Evolutionary conservation across 768 basidiomycete genomes (phyloP).

Genomic region (Hygrophoropsis aurantiaca): DNA sequence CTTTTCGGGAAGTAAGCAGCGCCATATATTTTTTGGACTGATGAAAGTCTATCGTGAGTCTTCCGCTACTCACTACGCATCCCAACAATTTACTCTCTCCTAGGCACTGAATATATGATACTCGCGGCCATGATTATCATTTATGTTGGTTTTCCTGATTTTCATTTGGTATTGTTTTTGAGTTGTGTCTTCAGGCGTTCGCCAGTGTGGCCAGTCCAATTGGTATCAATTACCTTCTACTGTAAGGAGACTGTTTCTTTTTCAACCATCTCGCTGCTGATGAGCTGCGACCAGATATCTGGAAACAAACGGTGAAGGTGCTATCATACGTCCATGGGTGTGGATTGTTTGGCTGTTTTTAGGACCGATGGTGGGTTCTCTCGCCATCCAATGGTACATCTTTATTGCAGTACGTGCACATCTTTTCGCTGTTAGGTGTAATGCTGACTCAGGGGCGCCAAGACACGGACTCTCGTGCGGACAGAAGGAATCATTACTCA

Average conservation of each 20-base stretch:
- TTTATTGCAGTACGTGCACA: slow-evolving; percentile 29
- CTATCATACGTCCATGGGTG: slow-evolving; percentile 62
- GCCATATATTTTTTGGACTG: slow-evolving; percentile 15
- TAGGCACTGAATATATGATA: slow-evolving; percentile 8
- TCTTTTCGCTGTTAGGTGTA: not conserved
- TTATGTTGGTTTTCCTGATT: not conserved
- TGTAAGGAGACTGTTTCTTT: slow-evolving; percentile 12
- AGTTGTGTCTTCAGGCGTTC: slow-evolving; percentile 9
- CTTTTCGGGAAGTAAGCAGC: slow-evolving; percentile 13
- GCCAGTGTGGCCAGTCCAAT: slow-evolving; percentile 26
- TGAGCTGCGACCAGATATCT: slow-evolving; percentile 46
- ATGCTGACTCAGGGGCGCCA: not conserved
- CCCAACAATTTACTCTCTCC: not conserved
- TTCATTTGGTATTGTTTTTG: not conserved
- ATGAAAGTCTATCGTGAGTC: slow-evolving; percentile 10
- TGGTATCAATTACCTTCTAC: slow-evolving; percentile 30
- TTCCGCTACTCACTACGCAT: not conserved
- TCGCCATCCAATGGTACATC: slow-evolving; percentile 55
- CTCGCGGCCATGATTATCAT: slow-evolving; percentile 7
- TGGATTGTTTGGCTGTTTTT: slow-evolving; percentile 58
- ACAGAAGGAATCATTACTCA: slow-evolving; percentile 52
- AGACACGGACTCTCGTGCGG: slow-evolving; percentile 47
- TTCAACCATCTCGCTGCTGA: not conserved
- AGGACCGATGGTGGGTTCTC: slow-evolving; percentile 42
- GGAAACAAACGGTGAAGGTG: slow-evolving; percentile 48